These are phyloP conservation scores for Wickerhamiella galacta DNA, from an alignment of 805 yeast genomes.

Conservation along the genomic window DNA sequence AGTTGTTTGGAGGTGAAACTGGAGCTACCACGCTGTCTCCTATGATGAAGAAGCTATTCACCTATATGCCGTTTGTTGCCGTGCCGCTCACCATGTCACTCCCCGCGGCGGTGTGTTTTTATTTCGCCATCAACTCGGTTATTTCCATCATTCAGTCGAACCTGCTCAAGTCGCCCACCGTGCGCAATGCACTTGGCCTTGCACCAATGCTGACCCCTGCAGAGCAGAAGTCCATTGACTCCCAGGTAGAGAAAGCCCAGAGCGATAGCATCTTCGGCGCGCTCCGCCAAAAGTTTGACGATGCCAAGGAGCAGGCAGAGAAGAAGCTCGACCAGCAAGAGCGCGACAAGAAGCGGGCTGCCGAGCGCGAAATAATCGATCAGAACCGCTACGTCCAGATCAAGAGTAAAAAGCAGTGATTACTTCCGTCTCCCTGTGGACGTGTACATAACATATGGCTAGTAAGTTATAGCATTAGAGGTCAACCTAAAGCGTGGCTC, in stretches of 20 bases:
- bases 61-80: slow-evolving; percentile 61
- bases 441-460: not conserved
- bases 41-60: slow-evolving; percentile 49
- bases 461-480: no score
- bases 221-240: slow-evolving; percentile 21
- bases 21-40: slow-evolving; percentile 58
- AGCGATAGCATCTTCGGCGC: slow-evolving; percentile 16
- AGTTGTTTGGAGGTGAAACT: slow-evolving; percentile 71
- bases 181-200: slow-evolving; percentile 41
- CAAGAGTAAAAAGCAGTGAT: not conserved
- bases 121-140: slow-evolving; percentile 67
- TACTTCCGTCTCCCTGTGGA: not conserved
- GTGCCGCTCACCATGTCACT: slow-evolving; percentile 78
- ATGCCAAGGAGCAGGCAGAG: slow-evolving; percentile 23
- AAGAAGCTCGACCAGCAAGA: slow-evolving; percentile 18
- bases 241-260: slow-evolving; percentile 14
- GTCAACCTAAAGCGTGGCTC: no score
- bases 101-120: slow-evolving; percentile 71
- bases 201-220: slow-evolving; percentile 44
- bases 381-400: slow-evolving; percentile 13
- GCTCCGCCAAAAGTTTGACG: slow-evolving; percentile 15
- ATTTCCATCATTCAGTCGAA: slow-evolving; percentile 59
- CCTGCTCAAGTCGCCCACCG: slow-evolving; percentile 38
- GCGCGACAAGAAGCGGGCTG: slow-evolving; percentile 13
- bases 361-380: slow-evolving; percentile 9